Evolutionary conservation across 805 yeast species (phyloP).

Genomic region (Pichia thaimueangensis): DNA sequence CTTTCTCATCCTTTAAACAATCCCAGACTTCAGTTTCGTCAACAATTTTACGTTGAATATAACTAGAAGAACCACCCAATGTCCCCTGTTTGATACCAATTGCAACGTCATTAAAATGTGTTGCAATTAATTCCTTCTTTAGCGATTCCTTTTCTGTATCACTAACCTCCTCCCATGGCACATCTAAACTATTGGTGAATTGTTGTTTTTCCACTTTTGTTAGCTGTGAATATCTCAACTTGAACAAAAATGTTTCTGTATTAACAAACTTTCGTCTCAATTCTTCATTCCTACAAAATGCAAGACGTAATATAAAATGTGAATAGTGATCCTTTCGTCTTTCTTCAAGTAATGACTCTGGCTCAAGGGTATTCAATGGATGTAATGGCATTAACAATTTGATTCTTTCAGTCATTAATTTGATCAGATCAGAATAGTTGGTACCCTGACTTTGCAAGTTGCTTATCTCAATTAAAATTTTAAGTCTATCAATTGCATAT

Average conservation of each 20-base stretch:
- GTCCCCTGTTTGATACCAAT: constrained; percentile 28
- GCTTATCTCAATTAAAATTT: constrained; percentile 79
- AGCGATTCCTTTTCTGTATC: constrained; percentile 53
- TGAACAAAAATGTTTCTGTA: constrained; percentile 71
- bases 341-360: constrained; percentile 43
- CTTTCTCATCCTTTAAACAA: constrained; percentile 53
- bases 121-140: constrained; percentile 44
- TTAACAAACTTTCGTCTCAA: constrained; percentile 71
- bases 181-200: constrained; percentile 58
- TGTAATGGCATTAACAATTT: constrained; percentile 60
- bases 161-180: constrained; percentile 66
- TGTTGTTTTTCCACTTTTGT: constrained; percentile 61
- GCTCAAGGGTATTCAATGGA: constrained; percentile 33
- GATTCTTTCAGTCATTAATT: constrained; percentile 57
- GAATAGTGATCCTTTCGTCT: constrained; percentile 87
- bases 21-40: constrained; percentile 47
- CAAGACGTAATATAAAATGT: constrained; percentile 81
- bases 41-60: constrained; percentile 24
- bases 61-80: constrained; percentile 19
- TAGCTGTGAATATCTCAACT: constrained; percentile 59
- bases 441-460: constrained; percentile 61
- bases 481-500: constrained; percentile 92
- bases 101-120: constrained; percentile 42
- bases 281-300: constrained; percentile 84
- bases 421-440: constrained; percentile 57